Evolutionary conservation across 176 grass and related monocot species (phyloP).

Genomic region (Phoenix roebelenii): DNA sequence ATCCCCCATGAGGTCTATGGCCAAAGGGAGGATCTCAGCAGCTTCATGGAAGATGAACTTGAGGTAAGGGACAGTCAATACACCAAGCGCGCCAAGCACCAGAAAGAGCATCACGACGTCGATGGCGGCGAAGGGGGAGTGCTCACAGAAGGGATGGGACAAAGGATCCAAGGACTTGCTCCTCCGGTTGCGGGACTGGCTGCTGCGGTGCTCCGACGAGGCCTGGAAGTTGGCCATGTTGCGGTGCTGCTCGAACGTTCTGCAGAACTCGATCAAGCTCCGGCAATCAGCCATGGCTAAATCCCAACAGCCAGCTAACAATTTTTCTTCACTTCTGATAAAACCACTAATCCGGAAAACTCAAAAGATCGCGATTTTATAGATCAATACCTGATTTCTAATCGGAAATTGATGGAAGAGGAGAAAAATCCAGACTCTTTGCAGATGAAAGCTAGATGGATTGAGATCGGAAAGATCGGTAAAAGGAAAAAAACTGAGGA

Average conservation of each 20-base stretch:
- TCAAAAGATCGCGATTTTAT: too few relatives aligned
- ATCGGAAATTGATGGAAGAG: too few relatives aligned
- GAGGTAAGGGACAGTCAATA: conserved; percentile 52
- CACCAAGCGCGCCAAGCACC: conserved; percentile 48
- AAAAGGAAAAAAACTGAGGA: too few relatives aligned
- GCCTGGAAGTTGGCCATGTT: conserved; percentile 1
- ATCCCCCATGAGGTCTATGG: conserved; percentile 16
- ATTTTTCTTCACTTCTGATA: too few relatives aligned
- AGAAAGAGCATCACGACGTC: conserved; percentile 65
- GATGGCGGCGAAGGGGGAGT: conserved; percentile 49
- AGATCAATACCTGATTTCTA: too few relatives aligned
- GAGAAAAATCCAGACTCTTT: too few relatives aligned
- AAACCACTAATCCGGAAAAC: too few relatives aligned
- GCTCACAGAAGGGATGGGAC: conserved; percentile 51
- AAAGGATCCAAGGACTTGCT: conserved; percentile 25
- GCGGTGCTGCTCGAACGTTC: conserved; percentile 89
- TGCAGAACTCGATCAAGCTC: conserved; percentile 95
- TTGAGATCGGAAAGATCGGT: too few relatives aligned
- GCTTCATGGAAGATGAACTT: conserved; percentile 26
- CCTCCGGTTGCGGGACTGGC: conserved; percentile 34
- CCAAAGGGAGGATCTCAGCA: conserved; percentile 38
- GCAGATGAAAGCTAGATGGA: too few relatives aligned
- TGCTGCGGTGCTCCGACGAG: conserved; percentile 26
- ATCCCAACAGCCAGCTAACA: too few relatives aligned
- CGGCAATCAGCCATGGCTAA: conserved; percentile 75